Evolutionary conservation across 495 filamentous ascomycete species (phyloP).

Genomic region (Penicillium silybi): DNA sequence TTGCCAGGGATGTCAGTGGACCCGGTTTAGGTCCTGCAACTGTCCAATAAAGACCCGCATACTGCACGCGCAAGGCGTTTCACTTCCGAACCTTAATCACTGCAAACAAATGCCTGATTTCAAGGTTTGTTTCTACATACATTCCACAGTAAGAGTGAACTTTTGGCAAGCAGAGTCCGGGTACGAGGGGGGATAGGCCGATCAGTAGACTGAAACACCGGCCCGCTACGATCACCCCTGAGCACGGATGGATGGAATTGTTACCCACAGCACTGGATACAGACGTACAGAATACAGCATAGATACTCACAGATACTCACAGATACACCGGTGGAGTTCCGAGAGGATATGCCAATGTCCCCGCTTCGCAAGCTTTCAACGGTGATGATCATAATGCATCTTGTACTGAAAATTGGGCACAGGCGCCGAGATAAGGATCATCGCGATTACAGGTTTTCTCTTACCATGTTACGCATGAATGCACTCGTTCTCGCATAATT

Average conservation of each 20-base stretch:
- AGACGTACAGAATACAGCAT: background rate
- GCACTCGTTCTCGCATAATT: background rate
- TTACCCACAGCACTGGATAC: background rate
- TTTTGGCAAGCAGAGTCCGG: background rate
- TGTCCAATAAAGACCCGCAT: background rate
- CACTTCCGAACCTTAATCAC: background rate
- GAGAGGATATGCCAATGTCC: background rate
- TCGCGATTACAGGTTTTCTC: background rate
- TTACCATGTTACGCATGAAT: background rate
- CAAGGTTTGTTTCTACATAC: background rate
- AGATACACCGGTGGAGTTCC: background rate
- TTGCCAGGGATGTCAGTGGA: background rate
- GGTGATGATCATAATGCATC: constrained; percentile 12
- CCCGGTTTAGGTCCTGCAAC: background rate
- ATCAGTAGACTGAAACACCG: constrained; percentile 1
- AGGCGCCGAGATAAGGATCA: background rate
- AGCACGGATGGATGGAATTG: constrained; percentile 1
- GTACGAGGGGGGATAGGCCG: background rate
- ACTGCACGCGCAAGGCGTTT: background rate
- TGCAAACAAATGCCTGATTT: background rate
- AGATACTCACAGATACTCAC: background rate
- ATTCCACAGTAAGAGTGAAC: no score
- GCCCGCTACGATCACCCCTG: background rate
- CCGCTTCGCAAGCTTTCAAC: constrained; percentile 10
- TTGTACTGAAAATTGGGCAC: background rate